Base-by-base conservation (phyloP, 768 basidiomycete species). In the Pleurotus eryngii region DNA sequence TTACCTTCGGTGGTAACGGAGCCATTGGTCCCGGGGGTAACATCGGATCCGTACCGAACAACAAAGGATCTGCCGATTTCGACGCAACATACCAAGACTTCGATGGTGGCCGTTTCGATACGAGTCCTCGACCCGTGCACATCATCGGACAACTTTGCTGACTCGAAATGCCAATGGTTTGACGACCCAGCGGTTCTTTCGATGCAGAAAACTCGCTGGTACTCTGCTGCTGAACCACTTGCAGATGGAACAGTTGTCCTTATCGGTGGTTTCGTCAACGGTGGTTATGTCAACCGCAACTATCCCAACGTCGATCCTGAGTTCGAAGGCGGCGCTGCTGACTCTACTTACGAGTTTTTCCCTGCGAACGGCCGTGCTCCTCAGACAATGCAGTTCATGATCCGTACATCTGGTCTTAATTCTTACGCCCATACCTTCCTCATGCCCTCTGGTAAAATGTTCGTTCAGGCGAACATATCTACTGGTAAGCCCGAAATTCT, bases 261-360 rank as follows among this genome's bases (percentile, higher is more conserved):
- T 60, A 86, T 95, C 51, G 95, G 95, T 45, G 89, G 89, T 39
- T 90, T 90, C 67, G 80, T 82, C 55, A 84, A 81, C 54, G 90
- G 90, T 56, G 89, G 90, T 18, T 92, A 90, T 63, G 75, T 91
- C 68, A 92, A 92, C 68, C 75, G 87, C 20, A 91, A 91, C 61
- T 81, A 74, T 38, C 89, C 89, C 18, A 87, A 88, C 62, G 72
- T 64, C 9, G 87, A 92, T 60, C 90, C 89, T 1, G 71, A 69
- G 1, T 74, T 67, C 22, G 80, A 84, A 63, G 87, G 87, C 49
- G 85, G 85, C 30, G 89, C 82, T 15, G 88, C 91, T 12, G 89
- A 95, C 63, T 88, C 89, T 26, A 90, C 90, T 0, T 89, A 81
- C 65, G 92, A 94, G 74, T 90, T 92, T 68, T 95, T 80, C 72